Evolutionary conservation across 352 stramenopile species (phyloP).

Genomic region (Phytophthora brassicae): DNA sequence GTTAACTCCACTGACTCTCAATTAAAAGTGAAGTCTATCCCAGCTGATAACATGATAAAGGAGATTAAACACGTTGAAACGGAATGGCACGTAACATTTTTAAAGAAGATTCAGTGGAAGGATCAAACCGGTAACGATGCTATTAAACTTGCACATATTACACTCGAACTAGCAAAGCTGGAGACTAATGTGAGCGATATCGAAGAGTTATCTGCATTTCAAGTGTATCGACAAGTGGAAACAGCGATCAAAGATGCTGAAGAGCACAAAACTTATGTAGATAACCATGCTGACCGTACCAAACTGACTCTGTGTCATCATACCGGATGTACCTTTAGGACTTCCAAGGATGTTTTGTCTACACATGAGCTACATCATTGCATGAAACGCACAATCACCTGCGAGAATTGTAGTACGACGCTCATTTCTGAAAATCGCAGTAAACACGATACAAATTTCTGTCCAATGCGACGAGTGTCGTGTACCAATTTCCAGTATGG

Average conservation of each 20-base stretch:
- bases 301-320: constrained; percentile 40
- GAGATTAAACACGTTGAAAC: constrained; percentile 24
- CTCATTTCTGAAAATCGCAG: constrained; percentile 44
- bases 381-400: constrained; percentile 47
- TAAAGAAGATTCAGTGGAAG: constrained; percentile 35
- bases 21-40: constrained; percentile 1
- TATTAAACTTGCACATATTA: constrained; percentile 32
- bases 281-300: constrained; percentile 48
- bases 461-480: constrained; percentile 35
- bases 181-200: constrained; percentile 27
- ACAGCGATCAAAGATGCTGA: constrained; percentile 38
- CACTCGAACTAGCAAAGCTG: constrained; percentile 12
- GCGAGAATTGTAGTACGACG: constrained; percentile 43
- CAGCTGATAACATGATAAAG: not conserved
- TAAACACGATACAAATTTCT: constrained; percentile 38
- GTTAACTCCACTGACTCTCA: not conserved
- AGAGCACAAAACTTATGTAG: constrained; percentile 56
- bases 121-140: constrained; percentile 41
- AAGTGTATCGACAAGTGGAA: constrained; percentile 46
- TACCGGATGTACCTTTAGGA: constrained; percentile 48
- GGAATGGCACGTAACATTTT: constrained; percentile 61
- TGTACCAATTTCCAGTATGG: constrained; percentile 63
- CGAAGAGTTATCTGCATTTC: constrained; percentile 3
- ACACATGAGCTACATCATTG: constrained; percentile 68
- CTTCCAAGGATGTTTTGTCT: constrained; percentile 53